Percentiles rank a stretch among this genome's conserved stretches.
Evolutionary conservation across 352 stramenopile species (phyloP).

Genomic region (Pythium aquatile): DNA sequence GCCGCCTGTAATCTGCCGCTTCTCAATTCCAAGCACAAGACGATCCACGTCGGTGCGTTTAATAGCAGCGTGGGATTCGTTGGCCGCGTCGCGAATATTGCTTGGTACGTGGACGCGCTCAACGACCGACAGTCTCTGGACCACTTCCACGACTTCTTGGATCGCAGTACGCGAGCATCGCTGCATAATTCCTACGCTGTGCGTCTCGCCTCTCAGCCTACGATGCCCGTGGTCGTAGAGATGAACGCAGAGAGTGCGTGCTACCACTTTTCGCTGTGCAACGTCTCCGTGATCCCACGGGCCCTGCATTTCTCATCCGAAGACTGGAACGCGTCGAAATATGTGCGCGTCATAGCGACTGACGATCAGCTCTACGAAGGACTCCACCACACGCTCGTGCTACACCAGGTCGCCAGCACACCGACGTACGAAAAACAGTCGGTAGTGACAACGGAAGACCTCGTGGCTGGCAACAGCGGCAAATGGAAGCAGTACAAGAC

Average conservation of each 20-base stretch:
- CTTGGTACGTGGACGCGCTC: slow-evolving; percentile 55
- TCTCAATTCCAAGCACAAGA: slow-evolving; percentile 38
- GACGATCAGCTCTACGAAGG: slow-evolving; percentile 65
- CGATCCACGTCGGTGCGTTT: slow-evolving; percentile 32
- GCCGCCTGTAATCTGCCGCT: slow-evolving; percentile 40
- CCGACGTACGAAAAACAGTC: slow-evolving; percentile 38
- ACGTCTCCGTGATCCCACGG: slow-evolving; percentile 45
- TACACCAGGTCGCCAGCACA: slow-evolving; percentile 31
- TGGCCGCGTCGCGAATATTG: slow-evolving; percentile 41
- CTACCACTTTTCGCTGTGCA: slow-evolving; percentile 76
- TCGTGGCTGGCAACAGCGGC: not conserved
- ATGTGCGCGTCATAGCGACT: slow-evolving; percentile 48
- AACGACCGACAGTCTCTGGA: slow-evolving; percentile 42
- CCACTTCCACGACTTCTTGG: slow-evolving; percentile 68
- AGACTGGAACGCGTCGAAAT: slow-evolving; percentile 36
- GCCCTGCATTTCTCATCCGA: slow-evolving; percentile 42
- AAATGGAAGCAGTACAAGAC: slow-evolving; percentile 20
- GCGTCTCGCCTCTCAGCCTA: slow-evolving; percentile 40
- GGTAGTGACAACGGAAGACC: slow-evolving; percentile 25
- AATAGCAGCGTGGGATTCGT: slow-evolving; percentile 28
- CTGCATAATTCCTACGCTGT: slow-evolving; percentile 59
- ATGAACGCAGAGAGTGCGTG: slow-evolving; percentile 51
- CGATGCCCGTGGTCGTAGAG: slow-evolving; percentile 46
- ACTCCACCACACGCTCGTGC: slow-evolving; percentile 32
- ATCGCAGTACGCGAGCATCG: slow-evolving; percentile 22